Evolutionary conservation across 1,284 basidiomycete species (phyloP).

Genomic region (Apiotrichum veenhuisii): DNA sequence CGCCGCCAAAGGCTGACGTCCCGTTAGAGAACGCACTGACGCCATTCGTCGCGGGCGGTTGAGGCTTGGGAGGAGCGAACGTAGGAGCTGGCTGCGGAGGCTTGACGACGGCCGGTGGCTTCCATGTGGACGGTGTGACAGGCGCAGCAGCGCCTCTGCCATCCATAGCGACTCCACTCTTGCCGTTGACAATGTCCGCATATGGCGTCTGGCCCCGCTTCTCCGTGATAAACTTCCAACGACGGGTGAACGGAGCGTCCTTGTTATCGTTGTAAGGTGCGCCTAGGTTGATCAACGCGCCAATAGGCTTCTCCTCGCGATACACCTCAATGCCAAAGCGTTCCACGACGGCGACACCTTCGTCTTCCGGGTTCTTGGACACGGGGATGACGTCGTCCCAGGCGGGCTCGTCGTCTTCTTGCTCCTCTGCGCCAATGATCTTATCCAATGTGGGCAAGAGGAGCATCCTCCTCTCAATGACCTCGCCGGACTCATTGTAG

Average conservation of each 20-base stretch:
- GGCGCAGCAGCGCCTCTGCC: slow-evolving; percentile 1
- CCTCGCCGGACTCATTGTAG: slow-evolving; percentile 31
- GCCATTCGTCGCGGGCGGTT: not conserved
- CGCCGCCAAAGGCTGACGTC: not conserved
- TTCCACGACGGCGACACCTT: slow-evolving; percentile 33
- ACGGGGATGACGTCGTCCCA: slow-evolving; percentile 42
- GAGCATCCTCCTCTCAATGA: slow-evolving; percentile 40
- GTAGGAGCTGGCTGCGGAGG: not conserved
- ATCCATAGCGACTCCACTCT: slow-evolving; percentile 42
- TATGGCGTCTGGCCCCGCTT: slow-evolving; percentile 63
- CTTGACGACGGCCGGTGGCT: not conserved
- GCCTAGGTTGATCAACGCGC: slow-evolving; percentile 59
- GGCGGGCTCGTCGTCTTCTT: slow-evolving; percentile 42
- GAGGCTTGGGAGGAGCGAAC: not conserved
- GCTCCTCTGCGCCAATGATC: slow-evolving; percentile 52
- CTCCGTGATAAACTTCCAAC: slow-evolving; percentile 68
- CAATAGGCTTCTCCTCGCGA: slow-evolving; percentile 35
- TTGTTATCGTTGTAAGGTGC: slow-evolving; percentile 62
- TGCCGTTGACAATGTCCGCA: slow-evolving; percentile 74
- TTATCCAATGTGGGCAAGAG: slow-evolving; percentile 37
- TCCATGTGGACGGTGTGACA: not conserved
- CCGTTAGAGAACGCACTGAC: not conserved
- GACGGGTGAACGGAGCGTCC: slow-evolving; percentile 61
- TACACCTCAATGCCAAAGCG: slow-evolving; percentile 45
- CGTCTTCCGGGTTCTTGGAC: slow-evolving; percentile 26